phyloP scores from a whole-genome alignment of 1,284 basidiomycete genomes.

The Omphalotus olearius region DNA sequence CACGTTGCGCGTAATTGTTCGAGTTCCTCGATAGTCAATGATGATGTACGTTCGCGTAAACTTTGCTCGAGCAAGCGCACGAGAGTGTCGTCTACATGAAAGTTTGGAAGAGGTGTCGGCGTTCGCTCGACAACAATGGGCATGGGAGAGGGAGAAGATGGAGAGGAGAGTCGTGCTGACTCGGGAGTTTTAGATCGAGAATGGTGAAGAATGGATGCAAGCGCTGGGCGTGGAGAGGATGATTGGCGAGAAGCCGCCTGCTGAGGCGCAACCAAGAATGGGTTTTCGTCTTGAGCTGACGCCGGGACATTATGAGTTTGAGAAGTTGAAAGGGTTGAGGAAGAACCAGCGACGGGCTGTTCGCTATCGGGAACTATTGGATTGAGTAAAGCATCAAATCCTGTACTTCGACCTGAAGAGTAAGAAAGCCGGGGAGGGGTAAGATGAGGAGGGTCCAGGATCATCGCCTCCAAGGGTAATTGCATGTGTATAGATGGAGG shows the following conservation, averaged over 20 bases:
- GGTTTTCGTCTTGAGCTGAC: conserved; percentile 1
- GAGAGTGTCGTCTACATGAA: conserved; percentile 48
- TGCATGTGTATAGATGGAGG: no score
- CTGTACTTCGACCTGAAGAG: not conserved
- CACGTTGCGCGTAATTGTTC: conserved; percentile 89
- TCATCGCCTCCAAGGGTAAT: not conserved
- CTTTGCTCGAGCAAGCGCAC: conserved; percentile 42
- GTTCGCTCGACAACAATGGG: conserved; percentile 48
- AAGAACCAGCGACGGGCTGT: conserved; percentile 1
- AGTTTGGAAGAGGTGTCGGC: conserved; percentile 64
- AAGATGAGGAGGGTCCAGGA: not conserved
- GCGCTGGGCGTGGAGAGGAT: not conserved
- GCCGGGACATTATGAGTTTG: not conserved
- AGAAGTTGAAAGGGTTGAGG: not conserved
- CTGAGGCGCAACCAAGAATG: not conserved
- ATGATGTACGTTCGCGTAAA: conserved; percentile 49
- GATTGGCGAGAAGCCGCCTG: not conserved
- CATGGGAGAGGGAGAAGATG: conserved; percentile 24
- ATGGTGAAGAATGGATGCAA: conserved; percentile 4
- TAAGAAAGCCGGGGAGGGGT: not conserved
- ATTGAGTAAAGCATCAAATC: conserved; percentile 7
- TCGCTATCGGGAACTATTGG: not conserved
- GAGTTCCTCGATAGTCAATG: conserved; percentile 81
- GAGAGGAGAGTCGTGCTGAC: conserved; percentile 8
- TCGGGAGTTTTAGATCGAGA: conserved; percentile 24